phyloP scores from a whole-genome alignment of 805 yeast species.

The Zygosaccharomyces kombuchaensis region DNA sequence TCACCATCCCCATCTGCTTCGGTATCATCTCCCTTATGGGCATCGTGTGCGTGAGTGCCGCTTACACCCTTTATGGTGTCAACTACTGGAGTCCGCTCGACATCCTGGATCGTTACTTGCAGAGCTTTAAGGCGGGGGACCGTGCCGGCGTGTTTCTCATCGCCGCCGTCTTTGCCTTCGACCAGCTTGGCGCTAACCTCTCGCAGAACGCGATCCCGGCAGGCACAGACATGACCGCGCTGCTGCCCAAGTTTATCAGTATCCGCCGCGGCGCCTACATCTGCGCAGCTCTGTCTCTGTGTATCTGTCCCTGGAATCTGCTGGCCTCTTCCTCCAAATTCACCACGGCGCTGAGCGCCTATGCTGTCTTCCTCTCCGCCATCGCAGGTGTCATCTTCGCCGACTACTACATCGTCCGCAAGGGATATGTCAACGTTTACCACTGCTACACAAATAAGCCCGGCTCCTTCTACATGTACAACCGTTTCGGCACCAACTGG shows the following conservation, averaged over 20 bases:
- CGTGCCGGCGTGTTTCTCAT: constrained; percentile 80
- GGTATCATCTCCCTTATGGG: constrained; percentile 82
- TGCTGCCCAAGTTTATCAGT: constrained; percentile 58
- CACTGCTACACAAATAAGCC: constrained; percentile 56
- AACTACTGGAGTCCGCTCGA: constrained; percentile 84
- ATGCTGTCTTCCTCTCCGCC: constrained; percentile 75
- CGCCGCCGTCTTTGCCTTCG: constrained; percentile 63
- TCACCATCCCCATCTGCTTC: constrained; percentile 73
- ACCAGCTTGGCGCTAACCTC: constrained; percentile 75
- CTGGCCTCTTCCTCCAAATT: constrained; percentile 64
- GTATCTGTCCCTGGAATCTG: constrained; percentile 82
- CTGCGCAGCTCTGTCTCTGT: constrained; percentile 66
- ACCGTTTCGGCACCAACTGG: constrained; percentile 69
- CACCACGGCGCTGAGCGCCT: constrained; percentile 76
- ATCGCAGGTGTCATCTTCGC: constrained; percentile 73
- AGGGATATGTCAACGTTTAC: constrained; percentile 60
- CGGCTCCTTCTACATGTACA: constrained; percentile 53
- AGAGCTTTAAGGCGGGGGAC: constrained; percentile 47
- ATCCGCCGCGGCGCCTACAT: constrained; percentile 79
- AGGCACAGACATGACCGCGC: constrained; percentile 67
- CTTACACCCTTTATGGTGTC: constrained; percentile 59
- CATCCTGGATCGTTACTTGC: constrained; percentile 61
- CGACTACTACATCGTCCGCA: constrained; percentile 68
- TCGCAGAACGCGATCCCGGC: constrained; percentile 68
- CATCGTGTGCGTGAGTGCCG: constrained; percentile 76